Percentiles rank a stretch among this genome's conserved stretches.
These are phyloP conservation scores for Lophiostoma macrostomum DNA, from an alignment of 495 filamentous ascomycete species.

Conservation along the genomic window DNA sequence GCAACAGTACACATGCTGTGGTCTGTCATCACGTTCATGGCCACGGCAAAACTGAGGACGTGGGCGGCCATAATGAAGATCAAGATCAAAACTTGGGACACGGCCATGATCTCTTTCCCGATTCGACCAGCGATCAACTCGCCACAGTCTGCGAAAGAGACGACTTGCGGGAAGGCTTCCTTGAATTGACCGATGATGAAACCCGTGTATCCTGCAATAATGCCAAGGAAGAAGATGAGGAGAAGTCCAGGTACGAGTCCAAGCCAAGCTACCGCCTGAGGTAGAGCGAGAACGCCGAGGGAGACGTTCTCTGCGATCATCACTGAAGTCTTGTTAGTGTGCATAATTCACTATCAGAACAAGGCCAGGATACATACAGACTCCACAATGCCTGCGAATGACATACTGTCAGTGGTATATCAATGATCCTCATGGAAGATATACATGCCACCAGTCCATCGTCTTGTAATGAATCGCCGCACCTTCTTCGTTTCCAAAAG, in stretches of 20 bases:
- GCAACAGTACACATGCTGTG: constrained; percentile 66
- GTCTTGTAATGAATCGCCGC: constrained; percentile 30
- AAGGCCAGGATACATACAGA: background rate
- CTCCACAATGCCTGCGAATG: constrained; percentile 11
- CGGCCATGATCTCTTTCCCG: constrained; percentile 63
- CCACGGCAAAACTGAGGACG: constrained; percentile 69
- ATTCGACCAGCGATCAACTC: constrained; percentile 60
- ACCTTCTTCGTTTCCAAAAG: constrained; percentile 26
- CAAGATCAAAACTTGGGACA: constrained; percentile 63
- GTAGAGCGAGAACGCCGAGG: constrained; percentile 39
- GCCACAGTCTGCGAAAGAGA: constrained; percentile 70
- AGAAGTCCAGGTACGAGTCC: constrained; percentile 48
- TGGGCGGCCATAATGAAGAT: constrained; percentile 76
- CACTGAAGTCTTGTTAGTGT: constrained; percentile 13
- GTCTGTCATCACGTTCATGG: constrained; percentile 62
- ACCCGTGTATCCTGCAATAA: constrained; percentile 71
- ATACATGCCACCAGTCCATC: constrained; percentile 28
- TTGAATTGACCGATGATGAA: constrained; percentile 79
- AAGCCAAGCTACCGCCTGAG: constrained; percentile 32
- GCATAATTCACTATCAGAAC: too few species aligned
- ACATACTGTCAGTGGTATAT: background rate
- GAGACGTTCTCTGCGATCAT: constrained; percentile 44
- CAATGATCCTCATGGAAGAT: background rate
- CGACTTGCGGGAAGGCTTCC: constrained; percentile 64
- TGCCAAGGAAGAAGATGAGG: constrained; percentile 58